Evolutionary conservation across 2,329 filamentous ascomycete species (phyloP).

Genomic region (Bipolaris oryzae): DNA sequence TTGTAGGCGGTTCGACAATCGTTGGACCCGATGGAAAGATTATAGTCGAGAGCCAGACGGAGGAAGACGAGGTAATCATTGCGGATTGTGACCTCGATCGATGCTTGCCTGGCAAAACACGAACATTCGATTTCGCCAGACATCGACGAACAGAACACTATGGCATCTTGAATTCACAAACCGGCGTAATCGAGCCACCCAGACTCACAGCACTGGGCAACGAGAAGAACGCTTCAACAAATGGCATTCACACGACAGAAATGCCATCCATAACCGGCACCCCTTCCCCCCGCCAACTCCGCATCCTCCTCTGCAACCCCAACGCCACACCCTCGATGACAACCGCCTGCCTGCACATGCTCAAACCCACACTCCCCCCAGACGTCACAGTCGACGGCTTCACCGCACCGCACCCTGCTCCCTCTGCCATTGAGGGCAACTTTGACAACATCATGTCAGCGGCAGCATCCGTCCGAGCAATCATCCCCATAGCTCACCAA

Average conservation of each 20-base stretch:
- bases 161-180: not conserved
- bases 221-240: too few species aligned
- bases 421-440: slow-evolving; percentile 58
- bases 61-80: slow-evolving; percentile 55
- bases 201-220: not conserved
- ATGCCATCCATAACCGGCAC: not conserved
- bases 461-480: slow-evolving; percentile 55
- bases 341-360: not conserved
- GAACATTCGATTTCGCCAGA: not conserved
- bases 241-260: too few species aligned
- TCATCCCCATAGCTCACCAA: slow-evolving; percentile 51
- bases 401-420: slow-evolving; percentile 57
- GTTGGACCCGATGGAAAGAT: slow-evolving; percentile 57
- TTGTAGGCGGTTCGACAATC: slow-evolving; percentile 23
- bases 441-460: slow-evolving; percentile 59
- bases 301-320: slow-evolving; percentile 3
- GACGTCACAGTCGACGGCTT: slow-evolving; percentile 58
- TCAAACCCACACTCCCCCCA: slow-evolving; percentile 47
- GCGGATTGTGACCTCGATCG: slow-evolving; percentile 56
- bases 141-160: slow-evolving; percentile 1
- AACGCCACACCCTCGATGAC: not conserved
- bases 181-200: not conserved
- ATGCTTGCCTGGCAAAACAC: slow-evolving; percentile 50
- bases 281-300: not conserved
- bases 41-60: slow-evolving; percentile 55